Base-by-base conservation (phyloP, 2,329 filamentous ascomycete genomes). In the Zalaria obscura region DNA sequence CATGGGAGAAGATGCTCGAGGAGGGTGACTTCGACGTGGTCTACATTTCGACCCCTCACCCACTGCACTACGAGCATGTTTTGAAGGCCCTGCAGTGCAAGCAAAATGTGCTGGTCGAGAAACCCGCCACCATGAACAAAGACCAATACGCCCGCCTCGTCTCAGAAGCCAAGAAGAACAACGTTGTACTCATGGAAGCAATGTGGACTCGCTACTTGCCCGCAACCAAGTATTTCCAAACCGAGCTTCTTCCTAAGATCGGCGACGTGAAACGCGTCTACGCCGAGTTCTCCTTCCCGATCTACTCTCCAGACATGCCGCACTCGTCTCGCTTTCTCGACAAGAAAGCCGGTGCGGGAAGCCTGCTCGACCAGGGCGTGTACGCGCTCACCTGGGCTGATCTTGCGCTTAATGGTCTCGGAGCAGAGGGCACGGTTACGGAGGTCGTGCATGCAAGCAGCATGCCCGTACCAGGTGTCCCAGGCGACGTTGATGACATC, bases 181-280 rank as follows among this genome's bases (percentile, higher is more conserved):
- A 42, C 31, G 49, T 55, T 29, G 50, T 55, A 25, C 36, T 55
- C 27, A 55, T 55, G 53, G 53, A 55, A 45, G 53, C 52, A 8
- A 54, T 55, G 50, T 55, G 53, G 53, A 55, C 52, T 26, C 43
- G 50, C 10, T 53, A 55, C 44, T 46, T 56, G 4, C 53, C 52
- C 40, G 48, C 50, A n/a, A 50, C 51, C 9, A 38, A 39, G 35
- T 51, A 55, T 41, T 42, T 55, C 26, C 29, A 47, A 33, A 35
- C 45, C 28, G 29, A 40, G 25, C 39, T 45, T n/a, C 39, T 45
- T 25, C 43, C 43, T n/a, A 39, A 36, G 25, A 45, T 47, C 29
- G 45, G 45, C 28, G 27, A 40, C 25, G 40, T 47, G 25, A 48
- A 44, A 34, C 41, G 53, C 29, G 48, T 55, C 11, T 54, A 46